Base-by-base conservation (phyloP, 1,139 yeast species). In the Martiniozyma asiatica region DNA sequence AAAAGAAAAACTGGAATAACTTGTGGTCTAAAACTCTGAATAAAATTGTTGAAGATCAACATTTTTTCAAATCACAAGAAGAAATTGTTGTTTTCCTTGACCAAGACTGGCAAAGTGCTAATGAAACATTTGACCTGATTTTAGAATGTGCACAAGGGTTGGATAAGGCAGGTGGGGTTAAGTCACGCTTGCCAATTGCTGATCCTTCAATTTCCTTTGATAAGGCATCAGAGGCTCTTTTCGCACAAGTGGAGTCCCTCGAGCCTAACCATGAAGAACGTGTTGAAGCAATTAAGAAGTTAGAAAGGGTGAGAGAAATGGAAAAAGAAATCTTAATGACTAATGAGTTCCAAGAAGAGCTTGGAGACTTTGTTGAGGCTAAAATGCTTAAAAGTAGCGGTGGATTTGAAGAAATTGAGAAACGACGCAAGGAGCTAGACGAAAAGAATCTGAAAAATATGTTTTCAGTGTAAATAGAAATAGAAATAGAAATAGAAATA, bases 11-110 rank as follows among this genome's bases (percentile, higher is more conserved):
- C 23, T 85, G 97, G 95, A 81, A 84, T 50, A 73, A 72, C 43
- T 76, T 84, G 17, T 89, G 98, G 97, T 95, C 87, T 51, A 62
- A 77, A 5, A 96, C 87, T 47, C 65, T 89, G 36, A 93, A 84
- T 41, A 76, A 77, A 26, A 92, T 89, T 14, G 80, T 94, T 39
- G 94, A 84, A 44, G 96, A 87, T 47, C 97, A 89, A 51, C 94
- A 87, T 43, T 84, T 84, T 50, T 73, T 87, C 56, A 80, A 81
- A 38, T 64, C 85, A 20, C 97, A 89, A 51, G 95, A 82, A 45
- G 94, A 82, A 40, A 66, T 89, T 38, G 71, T 87, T 4, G 68
- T 64, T 22, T 94, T 89, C 50, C 58, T 89, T 42, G 71, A 70
- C 30, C 93, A 82, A 38, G 98, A 89, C 55, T 58, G 89, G 26